Base-by-base conservation (phyloP, 2,329 filamentous ascomycete genomes). In the Cylindrodendrum hubeiense region DNA sequence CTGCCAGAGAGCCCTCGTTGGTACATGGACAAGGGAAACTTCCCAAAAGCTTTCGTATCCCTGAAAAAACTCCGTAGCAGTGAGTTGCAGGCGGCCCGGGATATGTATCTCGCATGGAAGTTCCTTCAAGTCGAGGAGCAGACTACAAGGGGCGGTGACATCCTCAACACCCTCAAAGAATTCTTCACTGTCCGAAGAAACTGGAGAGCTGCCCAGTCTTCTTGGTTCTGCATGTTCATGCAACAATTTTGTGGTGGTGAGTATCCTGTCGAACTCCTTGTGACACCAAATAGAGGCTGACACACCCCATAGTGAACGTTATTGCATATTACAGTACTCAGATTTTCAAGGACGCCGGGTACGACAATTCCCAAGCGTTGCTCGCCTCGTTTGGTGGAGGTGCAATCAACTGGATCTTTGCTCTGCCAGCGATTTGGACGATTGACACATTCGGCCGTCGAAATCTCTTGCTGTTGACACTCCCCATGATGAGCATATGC, bases 1-100 rank as follows among this genome's bases (percentile, higher is more conserved):
- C 91, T 89, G 69, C 88, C 88, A 1, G 88, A 90, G 72, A 89
- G 73, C 68, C 74, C 37, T 77, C 88, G 22, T 81, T 87, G 26
- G 82, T 89, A 77, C 58, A 75, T 77, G 68, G 74, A 85, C 47
- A 86, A 84, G 61, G 80, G 80, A 9, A 76, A 77, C 26, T 82
- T 84, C 64, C 67, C 52, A 19, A 77, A 81, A 37, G 85, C 85
- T 4, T 87, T 82, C 66, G 55, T 75, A 9, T 84, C 84, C 4
- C 76, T 87, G 5, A 74, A 75, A 30, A 80, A 79, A 19, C 78
- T 87, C 12, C 83, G 86, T 15, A 83, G 81, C 63, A 81, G 78
- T 2, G 75, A 80, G 5, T 70, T 87, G 10, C 83, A 85, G 69
- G 84, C 84, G 30, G 80, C 84, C 10, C 80, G 84, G 4, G 85